A percentile compares a stretch with the other conserved stretches of the same genome.
These are phyloP conservation scores for Nitzschia sp. DNA, from an alignment of 108 stramenopile genomes.

Conservation along the genomic window DNA sequence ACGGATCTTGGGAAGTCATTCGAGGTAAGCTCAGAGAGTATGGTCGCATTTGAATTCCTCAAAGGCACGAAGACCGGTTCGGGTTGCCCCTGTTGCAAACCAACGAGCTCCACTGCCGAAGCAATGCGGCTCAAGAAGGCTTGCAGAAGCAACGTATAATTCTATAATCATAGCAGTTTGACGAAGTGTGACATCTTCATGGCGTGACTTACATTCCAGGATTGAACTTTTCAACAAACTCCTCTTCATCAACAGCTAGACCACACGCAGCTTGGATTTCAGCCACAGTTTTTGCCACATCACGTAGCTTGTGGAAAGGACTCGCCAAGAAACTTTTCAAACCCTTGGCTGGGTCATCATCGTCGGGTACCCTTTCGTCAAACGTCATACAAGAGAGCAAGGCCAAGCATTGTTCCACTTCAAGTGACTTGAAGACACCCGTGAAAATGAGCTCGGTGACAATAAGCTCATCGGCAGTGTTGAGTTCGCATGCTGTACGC, in stretches of 20 bases:
- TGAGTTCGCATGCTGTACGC: constrained; percentile 97
- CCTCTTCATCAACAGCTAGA: constrained; percentile 87
- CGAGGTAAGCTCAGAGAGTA: constrained; percentile 71
- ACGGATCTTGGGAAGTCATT: background rate
- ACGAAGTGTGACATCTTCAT: constrained; percentile 1
- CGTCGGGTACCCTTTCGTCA: constrained; percentile 77
- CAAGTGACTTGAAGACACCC: constrained; percentile 94
- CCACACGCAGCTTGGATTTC: constrained; percentile 84
- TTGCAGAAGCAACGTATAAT: constrained; percentile 41
- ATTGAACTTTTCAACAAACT: constrained; percentile 86
- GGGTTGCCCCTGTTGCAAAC: constrained; percentile 42
- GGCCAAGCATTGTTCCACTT: constrained; percentile 89
- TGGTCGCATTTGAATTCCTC: constrained; percentile 82
- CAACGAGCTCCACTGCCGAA: constrained; percentile 53
- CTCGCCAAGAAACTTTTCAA: constrained; percentile 71
- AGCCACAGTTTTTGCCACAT: constrained; percentile 83
- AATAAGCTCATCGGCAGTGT: constrained; percentile 96
- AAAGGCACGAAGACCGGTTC: constrained; percentile 14
- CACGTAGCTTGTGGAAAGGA: constrained; percentile 80
- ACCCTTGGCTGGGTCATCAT: constrained; percentile 74
- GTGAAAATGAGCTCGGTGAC: constrained; percentile 95
- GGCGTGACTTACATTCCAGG: constrained; percentile 80
- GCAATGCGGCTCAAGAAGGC: constrained; percentile 66
- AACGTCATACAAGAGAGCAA: constrained; percentile 91
- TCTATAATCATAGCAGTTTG: constrained; percentile 51